Base-by-base conservation (phyloP, 2,329 filamentous ascomycete genomes). In the Neonectria magnoliae region DNA sequence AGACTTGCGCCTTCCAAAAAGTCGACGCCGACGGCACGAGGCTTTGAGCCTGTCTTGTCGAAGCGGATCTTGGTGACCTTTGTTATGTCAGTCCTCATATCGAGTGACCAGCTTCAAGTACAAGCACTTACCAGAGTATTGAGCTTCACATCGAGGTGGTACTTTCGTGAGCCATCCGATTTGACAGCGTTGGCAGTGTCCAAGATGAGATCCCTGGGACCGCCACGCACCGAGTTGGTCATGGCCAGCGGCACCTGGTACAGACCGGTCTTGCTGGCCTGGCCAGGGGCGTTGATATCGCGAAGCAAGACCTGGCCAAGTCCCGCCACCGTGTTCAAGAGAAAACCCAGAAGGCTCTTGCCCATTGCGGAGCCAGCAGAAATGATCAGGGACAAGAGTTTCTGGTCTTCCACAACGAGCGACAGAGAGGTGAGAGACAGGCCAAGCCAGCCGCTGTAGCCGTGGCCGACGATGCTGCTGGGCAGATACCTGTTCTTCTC, bases 161-260 rank as follows among this genome's bases (percentile, higher is more conserved):
- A 75, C 63, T 75, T 75, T 38, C 71, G 65, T 54, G 70, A 70
- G 1, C 71, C 71, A 29, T 73, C 71, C 4, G 56, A 52, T 27
- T 72, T 72, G 2, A 60, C 45, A 5, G 68, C 71, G 13, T 68
- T 70, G 57, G 67, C 72, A 1, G 70, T 74, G 3, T 76, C 66
- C 2, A 87, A 71, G 53, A 91, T 78, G 56, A 88, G 85, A 60
- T 89, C 85, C 31, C 87, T 84, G 4, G 86, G 79, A 14, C 87
- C 85, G 48, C 80, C 85, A 31, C 88, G 87, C 50, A 82, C 80
- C 56, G 77, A 81, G n/a, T 82, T 74, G n/a, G 82, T 78, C 65
- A 85, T 84, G 1, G 83, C 81, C 29, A 90, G 74, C 3, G 89
- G 88, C 5, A 91, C 83, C 68, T 90, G 87, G 73, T 85, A 90